Percentiles rank a stretch among this genome's conserved stretches.
These are phyloP conservation scores for Leucaena leucocephala DNA, from an alignment of 306 rosid species.

Conservation along the genomic window DNA sequence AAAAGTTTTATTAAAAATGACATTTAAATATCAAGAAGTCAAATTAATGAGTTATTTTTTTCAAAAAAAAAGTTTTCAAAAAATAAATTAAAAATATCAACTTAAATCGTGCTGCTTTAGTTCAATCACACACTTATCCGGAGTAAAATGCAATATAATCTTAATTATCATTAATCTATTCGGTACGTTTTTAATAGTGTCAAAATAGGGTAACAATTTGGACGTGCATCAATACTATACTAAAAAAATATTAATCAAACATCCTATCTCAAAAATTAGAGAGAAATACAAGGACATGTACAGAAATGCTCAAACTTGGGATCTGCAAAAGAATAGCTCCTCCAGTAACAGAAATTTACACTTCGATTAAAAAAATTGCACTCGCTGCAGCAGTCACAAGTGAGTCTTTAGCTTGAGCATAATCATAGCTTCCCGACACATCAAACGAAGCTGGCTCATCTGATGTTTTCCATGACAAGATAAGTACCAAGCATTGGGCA, in stretches of 20 bases:
- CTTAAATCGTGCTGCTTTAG: too few species aligned
- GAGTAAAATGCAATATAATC: too few species aligned
- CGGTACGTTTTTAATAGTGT: too few species aligned
- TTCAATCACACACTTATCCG: too few species aligned
- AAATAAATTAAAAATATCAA: too few species aligned
- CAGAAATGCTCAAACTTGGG: constrained; percentile 7
- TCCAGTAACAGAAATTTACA: constrained; percentile 14
- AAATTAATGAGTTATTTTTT: too few species aligned
- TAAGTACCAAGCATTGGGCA: constrained; percentile 6
- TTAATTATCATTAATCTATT: too few species aligned
- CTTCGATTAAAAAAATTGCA: constrained; percentile 4
- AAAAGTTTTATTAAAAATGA: too few species aligned
- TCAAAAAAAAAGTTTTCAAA: too few species aligned
- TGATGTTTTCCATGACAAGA: constrained; percentile 12
- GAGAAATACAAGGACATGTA: constrained; percentile 23
- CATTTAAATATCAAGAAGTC: too few species aligned
- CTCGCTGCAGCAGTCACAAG: constrained; percentile 27
- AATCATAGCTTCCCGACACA: constrained; percentile 19
- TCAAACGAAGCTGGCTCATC: constrained; percentile 23
- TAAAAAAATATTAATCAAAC: background rate
- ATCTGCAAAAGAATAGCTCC: constrained; percentile 31
- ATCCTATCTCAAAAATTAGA: background rate
- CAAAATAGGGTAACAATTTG: too few species aligned
- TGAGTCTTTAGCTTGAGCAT: constrained; percentile 21
- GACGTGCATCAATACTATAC: background rate